Evolutionary conservation across 805 yeast species (phyloP), one percentile per base, ranked within the genome.

Genomic region (Diddensiella santjacobensis): DNA sequence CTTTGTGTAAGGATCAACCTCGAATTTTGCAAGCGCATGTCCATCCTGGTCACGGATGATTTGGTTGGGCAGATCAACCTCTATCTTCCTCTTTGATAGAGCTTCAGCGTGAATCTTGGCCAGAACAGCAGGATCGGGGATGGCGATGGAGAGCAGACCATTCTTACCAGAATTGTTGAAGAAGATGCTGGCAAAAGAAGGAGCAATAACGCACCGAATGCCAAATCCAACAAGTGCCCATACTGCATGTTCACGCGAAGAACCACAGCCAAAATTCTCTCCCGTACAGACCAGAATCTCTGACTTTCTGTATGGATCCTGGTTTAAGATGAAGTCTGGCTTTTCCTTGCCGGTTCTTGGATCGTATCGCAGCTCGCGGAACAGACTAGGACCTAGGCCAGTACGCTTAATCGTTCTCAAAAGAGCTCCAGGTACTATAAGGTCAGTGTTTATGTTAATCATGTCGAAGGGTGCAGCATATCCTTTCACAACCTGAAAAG

Each of bases 201-300:
- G 98, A 3, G 98, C 97, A 66, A 91, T 89, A 63, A 91, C 86
- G 55, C 91, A 84, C 68, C 85, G 84, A 69, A 91, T 89, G 69
- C 99, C 99, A 64, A 93, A 91, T 71, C 93, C 98, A 63, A 88
- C 89, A 57, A 91, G 77, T 1, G 98, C 98, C 98, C 98, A 91
- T 51, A 98, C 98, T 26, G 99, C 99, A 64, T 93, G 98, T 70
- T 91, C 98, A 78, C 99, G 87, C 1, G 96, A 89, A 37, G 97
- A 89, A 62, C 98, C 98, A 73, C 98, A 93, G 58, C 98, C 99
- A 65, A 91, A 91, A 75, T 91, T 93, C 65, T 86, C 95, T 67
- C 98, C 99, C 38, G 93, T 80, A 52, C 88, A 95, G 58, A 90
- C 83, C 56, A 91, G 73, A 58, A 91, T 83, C 68, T 85, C 82